Conservation (phyloP, 306 rosid genomes). For the Dalbergia cultrata region DNA sequence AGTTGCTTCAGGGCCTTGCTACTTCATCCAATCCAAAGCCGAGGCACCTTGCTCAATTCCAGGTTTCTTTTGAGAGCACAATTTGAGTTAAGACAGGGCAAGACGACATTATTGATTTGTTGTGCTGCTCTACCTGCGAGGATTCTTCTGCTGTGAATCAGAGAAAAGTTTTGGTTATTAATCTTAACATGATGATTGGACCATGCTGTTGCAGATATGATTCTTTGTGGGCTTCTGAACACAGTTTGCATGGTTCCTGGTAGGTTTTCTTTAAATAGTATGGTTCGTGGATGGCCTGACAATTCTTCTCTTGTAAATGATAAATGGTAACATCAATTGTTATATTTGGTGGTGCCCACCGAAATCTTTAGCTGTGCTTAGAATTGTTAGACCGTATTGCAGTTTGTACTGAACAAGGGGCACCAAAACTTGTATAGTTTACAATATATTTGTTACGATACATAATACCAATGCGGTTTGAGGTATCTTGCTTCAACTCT, state of each 20-base stretch:
- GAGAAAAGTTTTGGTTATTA: conserved; percentile 42
- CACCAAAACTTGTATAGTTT: conserved; percentile 67
- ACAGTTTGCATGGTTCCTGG: conserved; percentile 26
- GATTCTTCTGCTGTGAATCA: conserved; percentile 49
- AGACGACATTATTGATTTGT: conserved; percentile 43
- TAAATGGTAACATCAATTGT: conserved; percentile 62
- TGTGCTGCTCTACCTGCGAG: conserved; percentile 37
- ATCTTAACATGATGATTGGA: conserved; percentile 45
- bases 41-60: conserved; percentile 60
- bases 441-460: conserved; percentile 57
- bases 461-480: conserved; percentile 50
- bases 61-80: conserved; percentile 83
- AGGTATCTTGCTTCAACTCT: conserved; percentile 28
- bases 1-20: conserved; percentile 76
- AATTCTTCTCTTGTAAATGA: conserved; percentile 66
- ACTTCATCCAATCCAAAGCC: conserved; percentile 76
- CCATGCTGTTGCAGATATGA: conserved; percentile 43
- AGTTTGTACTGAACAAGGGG: conserved; percentile 47
- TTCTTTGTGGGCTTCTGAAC: conserved; percentile 52
- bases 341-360: conserved; percentile 57
- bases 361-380: conserved; percentile 43
- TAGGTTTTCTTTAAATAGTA: conserved; percentile 38
- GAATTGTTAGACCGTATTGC: conserved; percentile 43
- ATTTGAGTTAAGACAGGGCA: conserved; percentile 46
- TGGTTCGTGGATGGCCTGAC: conserved; percentile 55